Percentiles rank a stretch among this genome's conserved stretches.
These are phyloP conservation scores for Aquilaria agallochum DNA, from an alignment of 441 rosid genomes.

Conservation along the genomic window DNA sequence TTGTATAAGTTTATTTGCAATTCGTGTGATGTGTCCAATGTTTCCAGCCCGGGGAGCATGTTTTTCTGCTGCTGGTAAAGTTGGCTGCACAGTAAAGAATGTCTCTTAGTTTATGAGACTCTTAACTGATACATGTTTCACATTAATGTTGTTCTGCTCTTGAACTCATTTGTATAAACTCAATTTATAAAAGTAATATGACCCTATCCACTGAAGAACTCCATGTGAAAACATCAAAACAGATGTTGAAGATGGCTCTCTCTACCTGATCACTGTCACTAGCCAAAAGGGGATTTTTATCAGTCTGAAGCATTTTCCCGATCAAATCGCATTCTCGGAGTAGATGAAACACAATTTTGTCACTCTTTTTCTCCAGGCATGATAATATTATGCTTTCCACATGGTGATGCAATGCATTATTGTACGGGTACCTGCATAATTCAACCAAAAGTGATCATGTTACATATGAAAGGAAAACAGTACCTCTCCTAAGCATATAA, in stretches of 20 bases:
- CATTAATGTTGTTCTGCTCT: too few species aligned
- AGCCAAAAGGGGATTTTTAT: conserved; percentile 60
- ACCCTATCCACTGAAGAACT: too few species aligned
- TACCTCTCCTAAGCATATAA: not conserved
- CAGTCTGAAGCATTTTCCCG: conserved; percentile 72
- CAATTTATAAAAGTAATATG: too few species aligned
- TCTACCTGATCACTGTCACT: conserved; percentile 51
- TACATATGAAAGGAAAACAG: not conserved
- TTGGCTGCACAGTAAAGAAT: conserved; percentile 57
- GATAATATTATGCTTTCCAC: conserved; percentile 83
- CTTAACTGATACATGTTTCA: not conserved
- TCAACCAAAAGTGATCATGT: conserved; percentile 14
- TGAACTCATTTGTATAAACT: too few species aligned
- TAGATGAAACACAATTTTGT: conserved; percentile 61
- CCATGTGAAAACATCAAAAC: too few species aligned
- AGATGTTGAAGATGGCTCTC: not conserved
- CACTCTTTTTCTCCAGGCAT: conserved; percentile 78
- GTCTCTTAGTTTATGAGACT: conserved; percentile 4
- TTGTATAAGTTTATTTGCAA: conserved; percentile 79
- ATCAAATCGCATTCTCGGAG: conserved; percentile 80
- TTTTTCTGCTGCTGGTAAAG: conserved; percentile 69
- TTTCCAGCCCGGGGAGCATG: conserved; percentile 74
- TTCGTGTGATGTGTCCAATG: conserved; percentile 82
- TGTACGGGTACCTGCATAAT: conserved; percentile 82
- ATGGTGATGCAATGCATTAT: conserved; percentile 94